These are phyloP conservation scores for Agrocybe pediades DNA, from an alignment of 768 basidiomycete genomes.

Conservation along the genomic window DNA sequence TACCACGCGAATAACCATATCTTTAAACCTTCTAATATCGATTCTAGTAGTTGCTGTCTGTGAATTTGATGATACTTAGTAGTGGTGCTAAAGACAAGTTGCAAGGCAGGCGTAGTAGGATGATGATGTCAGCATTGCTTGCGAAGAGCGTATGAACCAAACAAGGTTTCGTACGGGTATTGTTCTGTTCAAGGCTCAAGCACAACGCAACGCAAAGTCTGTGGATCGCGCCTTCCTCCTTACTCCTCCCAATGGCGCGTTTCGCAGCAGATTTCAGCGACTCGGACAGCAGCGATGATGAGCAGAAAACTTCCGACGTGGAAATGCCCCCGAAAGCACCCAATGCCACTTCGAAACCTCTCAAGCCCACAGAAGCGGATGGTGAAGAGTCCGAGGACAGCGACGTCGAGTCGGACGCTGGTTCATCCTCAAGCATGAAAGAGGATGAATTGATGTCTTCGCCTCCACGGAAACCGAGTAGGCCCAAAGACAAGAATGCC, in stretches of 20 bases:
- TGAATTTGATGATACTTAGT: no score
- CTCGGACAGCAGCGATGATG: conserved; percentile 57
- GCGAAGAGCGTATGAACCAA: no score
- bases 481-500: conserved; percentile 39
- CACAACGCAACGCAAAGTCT: background rate
- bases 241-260: conserved; percentile 52
- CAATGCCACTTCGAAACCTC: conserved; percentile 20
- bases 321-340: conserved; percentile 19
- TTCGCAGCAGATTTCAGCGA: conserved; percentile 69
- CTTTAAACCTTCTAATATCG: no score
- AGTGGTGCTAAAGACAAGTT: no score
- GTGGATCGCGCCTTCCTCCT: background rate
- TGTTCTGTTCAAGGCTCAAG: background rate
- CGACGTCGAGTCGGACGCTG: conserved; percentile 33
- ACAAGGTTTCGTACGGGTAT: no score
- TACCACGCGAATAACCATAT: no score
- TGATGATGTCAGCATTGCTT: no score
- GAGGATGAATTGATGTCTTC: conserved; percentile 47
- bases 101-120: no score
- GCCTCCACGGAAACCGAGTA: conserved; percentile 20
- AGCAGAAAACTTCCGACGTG: conserved; percentile 21
- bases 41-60: no score
- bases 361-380: no score
- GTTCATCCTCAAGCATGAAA: conserved; percentile 47
- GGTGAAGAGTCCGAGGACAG: conserved; percentile 28